phyloP scores from a whole-genome alignment of 306 rosid genomes.

The Notholithocarpus densiflorus region DNA sequence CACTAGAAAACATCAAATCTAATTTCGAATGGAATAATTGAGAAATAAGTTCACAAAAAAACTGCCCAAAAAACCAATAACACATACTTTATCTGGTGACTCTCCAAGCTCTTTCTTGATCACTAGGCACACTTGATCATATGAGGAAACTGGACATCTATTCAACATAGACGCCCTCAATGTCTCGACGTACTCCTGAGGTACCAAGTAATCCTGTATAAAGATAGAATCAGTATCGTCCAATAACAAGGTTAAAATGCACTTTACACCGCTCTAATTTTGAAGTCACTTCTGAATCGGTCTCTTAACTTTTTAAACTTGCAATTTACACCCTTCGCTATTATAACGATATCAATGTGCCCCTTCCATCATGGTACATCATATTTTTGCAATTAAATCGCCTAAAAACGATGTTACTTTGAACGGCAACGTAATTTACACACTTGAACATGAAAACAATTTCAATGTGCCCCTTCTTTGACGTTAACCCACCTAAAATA shows the following conservation, averaged over 20 bases:
- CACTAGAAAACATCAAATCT: not conserved
- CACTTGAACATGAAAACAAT: too few species aligned
- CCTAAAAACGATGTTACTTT: too few species aligned
- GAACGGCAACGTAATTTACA: too few species aligned
- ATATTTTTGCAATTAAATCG: too few species aligned
- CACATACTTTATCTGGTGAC: conserved; percentile 74
- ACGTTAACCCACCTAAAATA: too few species aligned
- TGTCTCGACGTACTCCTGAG: conserved; percentile 72
- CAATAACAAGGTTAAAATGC: not conserved
- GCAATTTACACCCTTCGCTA: too few species aligned
- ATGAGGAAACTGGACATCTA: conserved; percentile 92
- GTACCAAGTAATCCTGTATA: conserved; percentile 82
- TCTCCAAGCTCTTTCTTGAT: conserved; percentile 82
- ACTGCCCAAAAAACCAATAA: not conserved
- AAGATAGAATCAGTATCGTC: conserved; percentile 6
- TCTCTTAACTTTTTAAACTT: too few species aligned
- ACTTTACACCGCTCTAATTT: too few species aligned
- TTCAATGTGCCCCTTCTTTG: too few species aligned
- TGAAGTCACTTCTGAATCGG: too few species aligned
- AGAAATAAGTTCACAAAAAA: not conserved
- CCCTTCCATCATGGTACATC: too few species aligned
- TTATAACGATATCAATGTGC: too few species aligned
- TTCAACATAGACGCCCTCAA: conserved; percentile 95
- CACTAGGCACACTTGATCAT: conserved; percentile 76
- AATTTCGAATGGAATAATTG: not conserved